These are phyloP conservation scores for Auriscalpium microsporum DNA, from an alignment of 768 basidiomycete genomes.

Conservation along the genomic window DNA sequence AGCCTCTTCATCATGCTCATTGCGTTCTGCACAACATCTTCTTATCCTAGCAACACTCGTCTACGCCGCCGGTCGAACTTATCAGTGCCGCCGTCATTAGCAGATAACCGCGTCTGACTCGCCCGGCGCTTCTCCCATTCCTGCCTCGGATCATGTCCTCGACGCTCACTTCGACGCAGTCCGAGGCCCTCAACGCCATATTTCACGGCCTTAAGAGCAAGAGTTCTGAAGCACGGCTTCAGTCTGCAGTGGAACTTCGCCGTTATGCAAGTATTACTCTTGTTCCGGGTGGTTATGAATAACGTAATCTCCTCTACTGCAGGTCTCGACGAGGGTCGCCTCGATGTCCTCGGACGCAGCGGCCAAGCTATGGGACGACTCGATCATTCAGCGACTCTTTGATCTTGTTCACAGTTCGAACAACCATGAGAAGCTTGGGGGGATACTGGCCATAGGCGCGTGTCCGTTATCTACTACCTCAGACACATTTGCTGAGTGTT, in stretches of 20 bases:
- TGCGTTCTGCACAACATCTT: too few relatives aligned
- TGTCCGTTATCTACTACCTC: neutral
- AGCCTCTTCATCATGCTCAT: too few relatives aligned
- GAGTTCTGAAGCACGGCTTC: conserved; percentile 51
- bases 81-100: too few relatives aligned
- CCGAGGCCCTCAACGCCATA: conserved; percentile 56
- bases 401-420: conserved; percentile 77
- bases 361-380: conserved; percentile 78
- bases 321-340: conserved; percentile 66
- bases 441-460: conserved; percentile 79
- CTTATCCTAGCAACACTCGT: too few relatives aligned
- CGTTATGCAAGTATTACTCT: conserved; percentile 49
- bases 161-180: conserved; percentile 44
- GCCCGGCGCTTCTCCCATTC: too few relatives aligned
- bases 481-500: conserved; percentile 5
- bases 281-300: neutral
- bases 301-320: neutral
- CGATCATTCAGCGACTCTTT: conserved; percentile 70
- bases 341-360: conserved; percentile 78
- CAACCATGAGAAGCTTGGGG: conserved; percentile 73
- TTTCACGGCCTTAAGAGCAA: conserved; percentile 60
- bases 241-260: conserved; percentile 63
- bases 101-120: too few relatives aligned
- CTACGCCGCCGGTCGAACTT: too few relatives aligned
- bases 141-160: conserved; percentile 44